Evolutionary conservation across 2,329 filamentous ascomycete genomes (phyloP), one percentile per base, ranked within the genome.

Genomic region (Colletotrichum somersetense): DNA sequence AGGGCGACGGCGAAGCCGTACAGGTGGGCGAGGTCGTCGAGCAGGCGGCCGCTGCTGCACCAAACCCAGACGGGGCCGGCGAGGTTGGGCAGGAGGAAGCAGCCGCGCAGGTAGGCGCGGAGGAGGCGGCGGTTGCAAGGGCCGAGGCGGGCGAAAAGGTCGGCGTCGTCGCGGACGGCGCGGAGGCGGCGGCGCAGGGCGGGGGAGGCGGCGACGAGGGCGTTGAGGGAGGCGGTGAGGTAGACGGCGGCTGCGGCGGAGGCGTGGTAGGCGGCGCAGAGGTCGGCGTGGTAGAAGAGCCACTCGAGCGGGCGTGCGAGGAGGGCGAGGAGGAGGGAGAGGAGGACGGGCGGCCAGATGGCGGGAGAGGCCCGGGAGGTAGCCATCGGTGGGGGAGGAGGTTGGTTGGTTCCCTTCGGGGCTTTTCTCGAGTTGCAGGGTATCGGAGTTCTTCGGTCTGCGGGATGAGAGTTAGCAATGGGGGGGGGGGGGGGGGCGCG

Each of bases 1-100:
- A 67, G 14, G 14, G 67, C 71, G 26, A 71, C 53, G 26, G 35
- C 10, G 58, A 73, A 73, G 11, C 71, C 71, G 18, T 73, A 73
- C 5, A 72, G 20, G 55, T 72, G 59, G 5, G 59, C 66, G 46
- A 70, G 53, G 5, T 59, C 33, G 30, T 72, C 66, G 40, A 72
- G 66, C 7, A 33, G 5, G 12, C 18, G 11, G 11, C 61, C n/a
- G 30, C 53, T 3, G 23, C 23, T 35, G 55, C 66, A 56, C 14
- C 55, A 69, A 2, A 61, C 18, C 8, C 48, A 61, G 38, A 72
- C 55, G 4, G 70, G 70, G 16, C 66, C 70, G 18, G 48, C 11
- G 55, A 72, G 46, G 26, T 72, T 72, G 5, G 70, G 59, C 2
- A 72, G 16, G 11, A 72, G 55, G 30, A 72, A 72, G 59, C 30